Evolutionary conservation across 179 eudicot genomes (phyloP), one percentile per base, ranked within the genome.

Genomic region (Carnegiea gigantea): DNA sequence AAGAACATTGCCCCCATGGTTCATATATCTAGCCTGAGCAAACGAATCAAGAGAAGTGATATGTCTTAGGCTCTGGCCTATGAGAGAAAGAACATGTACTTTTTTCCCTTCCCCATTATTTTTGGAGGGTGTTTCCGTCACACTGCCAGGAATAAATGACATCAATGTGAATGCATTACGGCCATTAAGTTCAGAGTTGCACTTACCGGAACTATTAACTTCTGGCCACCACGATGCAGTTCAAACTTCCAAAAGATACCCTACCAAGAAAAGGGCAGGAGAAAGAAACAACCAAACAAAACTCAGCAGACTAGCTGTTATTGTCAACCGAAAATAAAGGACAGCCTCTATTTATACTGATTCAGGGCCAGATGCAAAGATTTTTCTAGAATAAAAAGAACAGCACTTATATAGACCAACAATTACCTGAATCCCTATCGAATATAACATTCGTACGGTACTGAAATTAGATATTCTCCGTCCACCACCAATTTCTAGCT

Each of bases 401-500:
- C 14, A 30, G 15, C 33, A 43, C 28, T 17, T 77, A 44, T 6
- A 71, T 6, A 46, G 76, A 59, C 62, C 60, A 40, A 46, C 38
- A 9, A 65, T 76, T 90, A 96, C 99, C 99, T 92, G 97, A 84
- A 92, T 92, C 53, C 99, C 98, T 77, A 96, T 83, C 43, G 97
- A 78, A 80, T 93, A 96, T 76, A 96, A 30, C 97, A 95, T 91
- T 75, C 97, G 90, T 67, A 96, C 87, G n/a, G 95, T 90, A 83
- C 99, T 95, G 85, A 93, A 92, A 14, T 83, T 86, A 46, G 99
- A 94, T 86, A 96, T 88, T 88, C 84, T 96, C 86, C 99, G 91
- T 83, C 98, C 98, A 78, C 99, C 99, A 23, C 99, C 98, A 79
- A 96, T 85, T 89, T 96, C 99, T 81, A 96, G 72, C 87, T 93